These are phyloP conservation scores for Ustilago sp. DNA, from an alignment of 1,284 basidiomycete genomes.

Conservation along the genomic window DNA sequence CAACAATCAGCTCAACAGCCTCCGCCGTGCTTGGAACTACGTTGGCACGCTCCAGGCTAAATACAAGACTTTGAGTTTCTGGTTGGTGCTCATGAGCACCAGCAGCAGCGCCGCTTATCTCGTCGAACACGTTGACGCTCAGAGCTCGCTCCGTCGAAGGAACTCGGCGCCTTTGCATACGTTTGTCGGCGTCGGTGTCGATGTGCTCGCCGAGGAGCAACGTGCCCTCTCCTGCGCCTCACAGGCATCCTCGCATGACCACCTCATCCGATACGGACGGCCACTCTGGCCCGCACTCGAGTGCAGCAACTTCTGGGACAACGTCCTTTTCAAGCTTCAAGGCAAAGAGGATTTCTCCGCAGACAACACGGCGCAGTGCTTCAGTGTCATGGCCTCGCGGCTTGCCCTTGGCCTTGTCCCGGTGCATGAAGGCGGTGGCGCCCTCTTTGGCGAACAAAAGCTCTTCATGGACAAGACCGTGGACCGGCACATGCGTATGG, in stretches of 20 bases:
- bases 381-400: slow-evolving; percentile 15
- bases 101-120: neutral
- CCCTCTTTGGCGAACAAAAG: neutral
- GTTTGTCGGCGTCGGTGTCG: neutral
- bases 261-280: neutral
- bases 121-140: neutral
- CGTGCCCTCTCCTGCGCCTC: neutral
- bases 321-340: slow-evolving; percentile 8
- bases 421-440: neutral
- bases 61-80: neutral
- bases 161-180: neutral
- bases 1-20: neutral
- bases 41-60: neutral
- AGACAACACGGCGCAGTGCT: neutral
- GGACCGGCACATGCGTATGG: slow-evolving; percentile 18
- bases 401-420: slow-evolving; percentile 11
- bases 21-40: neutral
- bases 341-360: neutral
- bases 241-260: neutral
- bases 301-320: slow-evolving; percentile 2
- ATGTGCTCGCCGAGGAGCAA: neutral
- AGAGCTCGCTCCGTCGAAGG: too few species aligned
- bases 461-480: neutral
- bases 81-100: neutral
- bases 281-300: slow-evolving; percentile 16